Evolutionary conservation across 2,329 filamentous ascomycete species (phyloP), one percentile per base, ranked within the genome.

Genomic region (Fusarium ambrosium): DNA sequence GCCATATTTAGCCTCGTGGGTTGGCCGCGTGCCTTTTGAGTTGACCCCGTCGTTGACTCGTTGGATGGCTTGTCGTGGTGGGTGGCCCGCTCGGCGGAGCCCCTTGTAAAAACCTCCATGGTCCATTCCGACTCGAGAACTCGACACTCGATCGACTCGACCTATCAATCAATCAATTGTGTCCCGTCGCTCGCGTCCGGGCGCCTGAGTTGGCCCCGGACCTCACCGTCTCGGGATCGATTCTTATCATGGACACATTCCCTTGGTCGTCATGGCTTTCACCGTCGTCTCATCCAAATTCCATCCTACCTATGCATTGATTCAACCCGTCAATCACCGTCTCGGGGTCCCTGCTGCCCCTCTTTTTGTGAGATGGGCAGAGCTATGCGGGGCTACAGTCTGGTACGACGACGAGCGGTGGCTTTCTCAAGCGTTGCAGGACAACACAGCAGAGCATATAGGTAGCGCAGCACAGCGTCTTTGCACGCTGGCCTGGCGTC

Each of bases 1-100:
- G 72, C 73, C 77, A 74, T 62, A 77, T 71, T 76, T 79, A 79
- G 77, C 71, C 77, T 76, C 77, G 74, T 79, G 76, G 76, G 62
- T 62, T 78, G 77, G 68, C 77, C 77, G 73, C 77, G 77, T 79
- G 77, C 77, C 73, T 67, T 75, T 74, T 45, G 64, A 71, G 69
- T 71, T 66, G 69, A 73, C 62, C 73, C 64, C 64, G 32, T 65
- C 62, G 64, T 68, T 62, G 67, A 78, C 71, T 78, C 67, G 77
- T 74, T 79, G 75, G 75, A 71, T 64, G 56, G 71, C 71, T 74
- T 71, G 73, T 69, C 69, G 70, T 68, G 64, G 58, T 63, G 71
- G 66, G 75, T 77, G 75, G 71, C 64, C 66, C 71, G 65, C 71
- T 76, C 65, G 71, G 66, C 70, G 58, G 51, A 69, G 68, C 64